These are phyloP conservation scores for Gossypium mustelinum DNA, from an alignment of 345 rosid genomes.

Conservation along the genomic window DNA sequence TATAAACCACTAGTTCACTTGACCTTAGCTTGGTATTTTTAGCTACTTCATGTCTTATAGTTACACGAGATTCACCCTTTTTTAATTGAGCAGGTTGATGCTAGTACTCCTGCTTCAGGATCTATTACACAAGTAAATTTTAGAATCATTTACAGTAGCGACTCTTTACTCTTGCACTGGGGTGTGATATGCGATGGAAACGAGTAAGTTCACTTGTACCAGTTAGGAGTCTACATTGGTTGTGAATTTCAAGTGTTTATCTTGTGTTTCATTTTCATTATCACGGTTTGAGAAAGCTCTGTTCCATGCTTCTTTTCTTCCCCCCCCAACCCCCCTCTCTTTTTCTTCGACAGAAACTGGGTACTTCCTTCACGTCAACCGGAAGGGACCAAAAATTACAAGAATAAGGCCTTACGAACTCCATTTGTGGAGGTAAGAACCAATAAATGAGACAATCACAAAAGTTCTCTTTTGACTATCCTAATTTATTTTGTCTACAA, in stretches of 20 bases:
- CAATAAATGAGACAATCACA: slow-evolving; percentile 5
- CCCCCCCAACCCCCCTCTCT: neutral
- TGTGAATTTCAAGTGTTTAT: neutral
- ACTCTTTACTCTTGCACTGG: slow-evolving; percentile 87
- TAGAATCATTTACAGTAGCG: slow-evolving; percentile 49
- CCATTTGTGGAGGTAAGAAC: slow-evolving; percentile 71
- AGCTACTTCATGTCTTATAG: slow-evolving; percentile 7
- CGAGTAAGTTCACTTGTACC: slow-evolving; percentile 49
- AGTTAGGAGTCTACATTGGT: slow-evolving; percentile 7
- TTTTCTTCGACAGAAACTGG: slow-evolving; percentile 62
- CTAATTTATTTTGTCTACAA: slow-evolving; percentile 12
- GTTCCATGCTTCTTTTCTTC: slow-evolving; percentile 5
- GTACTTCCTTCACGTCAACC: slow-evolving; percentile 72
- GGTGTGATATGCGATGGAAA: slow-evolving; percentile 62
- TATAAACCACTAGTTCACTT: neutral
- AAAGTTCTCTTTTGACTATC: slow-evolving; percentile 8
- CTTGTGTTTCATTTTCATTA: neutral
- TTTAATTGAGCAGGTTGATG: slow-evolving; percentile 58
- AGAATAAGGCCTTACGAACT: slow-evolving; percentile 89
- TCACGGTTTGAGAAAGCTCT: slow-evolving; percentile 7
- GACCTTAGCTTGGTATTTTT: slow-evolving; percentile 6
- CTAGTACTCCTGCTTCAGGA: slow-evolving; percentile 38
- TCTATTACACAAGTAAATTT: slow-evolving; percentile 46
- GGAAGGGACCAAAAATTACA: slow-evolving; percentile 69
- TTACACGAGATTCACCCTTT: slow-evolving; percentile 16